phyloP scores from a whole-genome alignment of 129 eudicot species.

The Artemisia argyi region DNA sequence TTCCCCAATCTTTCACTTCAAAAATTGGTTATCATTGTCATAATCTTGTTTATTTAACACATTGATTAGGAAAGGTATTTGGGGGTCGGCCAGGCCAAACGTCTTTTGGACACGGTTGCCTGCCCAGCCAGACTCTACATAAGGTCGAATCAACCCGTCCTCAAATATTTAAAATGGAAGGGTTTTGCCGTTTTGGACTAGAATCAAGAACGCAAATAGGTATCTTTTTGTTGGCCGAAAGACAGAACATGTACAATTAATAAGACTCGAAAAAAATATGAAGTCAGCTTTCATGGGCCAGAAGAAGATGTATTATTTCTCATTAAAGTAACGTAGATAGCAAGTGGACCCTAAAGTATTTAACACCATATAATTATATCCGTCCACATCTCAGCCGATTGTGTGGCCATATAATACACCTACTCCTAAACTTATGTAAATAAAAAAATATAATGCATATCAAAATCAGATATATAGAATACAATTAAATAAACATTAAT shows the following conservation, averaged over 20 bases:
- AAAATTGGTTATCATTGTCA: neutral
- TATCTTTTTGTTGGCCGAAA: neutral
- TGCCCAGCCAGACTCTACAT: neutral
- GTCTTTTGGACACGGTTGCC: neutral
- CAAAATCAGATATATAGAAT: slow-evolving; percentile 9
- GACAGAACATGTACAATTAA: neutral
- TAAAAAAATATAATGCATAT: neutral
- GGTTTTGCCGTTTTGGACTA: neutral
- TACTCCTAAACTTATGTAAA: neutral
- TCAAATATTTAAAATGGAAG: neutral
- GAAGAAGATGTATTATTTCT: neutral
- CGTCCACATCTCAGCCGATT: slow-evolving; percentile 25
- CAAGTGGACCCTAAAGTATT: slow-evolving; percentile 32
- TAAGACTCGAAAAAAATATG: slow-evolving; percentile 13
- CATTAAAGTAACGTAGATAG: neutral
- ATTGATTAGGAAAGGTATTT: neutral
- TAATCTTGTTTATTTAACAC: neutral
- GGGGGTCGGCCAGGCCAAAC: neutral
- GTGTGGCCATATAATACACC: slow-evolving; percentile 25
- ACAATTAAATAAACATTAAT: neutral
- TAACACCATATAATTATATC: slow-evolving; percentile 23
- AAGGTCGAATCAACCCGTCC: neutral
- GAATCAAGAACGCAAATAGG: neutral
- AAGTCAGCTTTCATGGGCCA: slow-evolving; percentile 23
- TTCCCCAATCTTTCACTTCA: neutral